Evolutionary conservation across 768 basidiomycete genomes (phyloP), one percentile per base, ranked within the genome.

Genomic region (Russula compacta): DNA sequence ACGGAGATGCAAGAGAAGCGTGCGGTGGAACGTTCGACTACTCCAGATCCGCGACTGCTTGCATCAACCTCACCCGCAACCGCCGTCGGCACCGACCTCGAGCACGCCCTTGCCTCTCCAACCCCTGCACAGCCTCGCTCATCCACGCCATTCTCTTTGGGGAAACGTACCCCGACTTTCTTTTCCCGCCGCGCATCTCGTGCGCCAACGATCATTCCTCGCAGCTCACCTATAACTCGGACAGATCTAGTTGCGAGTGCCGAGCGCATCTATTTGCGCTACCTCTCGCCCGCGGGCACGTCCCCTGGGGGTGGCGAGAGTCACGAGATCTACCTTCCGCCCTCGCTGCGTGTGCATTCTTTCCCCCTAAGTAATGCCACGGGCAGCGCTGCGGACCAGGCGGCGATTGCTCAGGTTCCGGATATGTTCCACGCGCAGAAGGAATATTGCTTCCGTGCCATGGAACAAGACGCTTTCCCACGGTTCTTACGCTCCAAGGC

Each of bases 341-440:
- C 94, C 1, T 82, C 90, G 24, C 82, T 99, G 47, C 90, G 97
- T 53, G 86, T 98, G 69, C 85, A 95, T 73, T 80, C 82, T 29
- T 98, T 99, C 78, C 93, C 94, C 2, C 78, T 93, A 57, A 89
- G 79, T 68, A 81, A 84, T 46, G 85, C 92, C 59, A 92, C 91
- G 3, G 82, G 79, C 70, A 77, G 84, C 5, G 79, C 81, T 69
- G 75, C 78, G 29, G 92, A 94, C 73, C 73, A 84, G 44, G 82
- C 78, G 46, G 74, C 89, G 65, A 82, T 95, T 79, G 95, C 95
- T 0, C 86, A 92, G 64, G 82, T 92, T 50, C 97, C 97, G 14
- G 97, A 99, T 71, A 88, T 98, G 77, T 98, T 97, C 78, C 92
- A 98, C 71, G 77, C 86, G 0, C 95, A 98, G 77, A 98, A 98